Base-by-base conservation (phyloP, 2,329 filamentous ascomycete genomes). In the Acrocalymma vagum region DNA sequence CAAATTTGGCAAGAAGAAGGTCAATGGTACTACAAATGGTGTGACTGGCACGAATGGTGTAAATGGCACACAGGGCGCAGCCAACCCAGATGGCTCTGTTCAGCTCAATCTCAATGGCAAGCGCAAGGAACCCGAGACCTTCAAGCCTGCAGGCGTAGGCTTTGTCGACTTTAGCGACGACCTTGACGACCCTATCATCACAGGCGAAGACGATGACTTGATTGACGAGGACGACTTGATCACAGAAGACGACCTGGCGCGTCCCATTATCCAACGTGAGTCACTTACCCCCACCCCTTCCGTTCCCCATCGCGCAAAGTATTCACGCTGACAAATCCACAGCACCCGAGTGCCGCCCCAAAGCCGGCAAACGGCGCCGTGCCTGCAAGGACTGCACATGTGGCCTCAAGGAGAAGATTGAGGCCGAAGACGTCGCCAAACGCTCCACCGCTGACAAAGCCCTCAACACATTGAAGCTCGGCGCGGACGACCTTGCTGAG, bases 361-460 rank as follows among this genome's bases (percentile, higher is more conserved):
- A 94, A 73, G 80, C 86, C 29, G 90, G 89, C 43, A 95, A 95
- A 77, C 86, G 93, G 57, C 87, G 93, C 39, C 86, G 92, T 48
- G 91, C 94, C 42, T 99, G 94, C 79, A 97, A 99, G 74, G 94
- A 99, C 76, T 99, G 94, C 77, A 93, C 89, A 7, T 99, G 94
- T 66, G 94, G 94, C 34, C 83, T 99, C 17, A 90, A 92, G 16
- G 84, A 94, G 68, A 84, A 87, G 47, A 73, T 97, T 34, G 88
- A 90, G 58, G 86, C 86, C n/a, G 90, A 97, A 75, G 94, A 97
- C 70, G 78, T 77, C 28, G 79, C 79, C 6, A 85, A 83, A 61
- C 81, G 90, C 41, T 73, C 75, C 6, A 74, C 79, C 15, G 87
- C 88, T 21, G 86, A 90, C 61, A 74, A 76, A 30, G 74, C 74